Evolutionary conservation across 176 grass and related monocot species (phyloP), one percentile per base, ranked within the genome.

Genomic region (Juncus inflexus): DNA sequence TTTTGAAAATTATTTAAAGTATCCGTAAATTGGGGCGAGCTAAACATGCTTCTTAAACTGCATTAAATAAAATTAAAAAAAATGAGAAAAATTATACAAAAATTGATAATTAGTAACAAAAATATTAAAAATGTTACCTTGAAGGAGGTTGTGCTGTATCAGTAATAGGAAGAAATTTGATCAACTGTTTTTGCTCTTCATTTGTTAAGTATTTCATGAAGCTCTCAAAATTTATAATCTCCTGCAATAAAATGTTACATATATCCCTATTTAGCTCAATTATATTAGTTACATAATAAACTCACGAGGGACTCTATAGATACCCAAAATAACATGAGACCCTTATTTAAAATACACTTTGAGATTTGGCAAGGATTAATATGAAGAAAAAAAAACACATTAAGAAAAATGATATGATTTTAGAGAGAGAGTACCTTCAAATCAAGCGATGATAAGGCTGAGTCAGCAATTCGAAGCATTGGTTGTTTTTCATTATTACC

Each of bases 31-130:
- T 91, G 73, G 5, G 78, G 10, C 71, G 76, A 86, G 70, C 41
- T 78, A 60, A 91, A 86, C 87, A 91, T 80, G 42, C 58, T 78
- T 77, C 69, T 78, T 55, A 91, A 60, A 67, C 83, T 86, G 77
- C 70, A 76, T 41, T 72, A 52, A 56, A 15, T 82, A 72, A 15
- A 52, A 45, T 76, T 47, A 14, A 67, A 69, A 65, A 67, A 53
- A 52, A 42, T 40, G 15, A 43, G 15, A 40, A 76, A 1, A 28
- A 39, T n/a, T 59, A 56, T 74, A 60, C 49, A 19, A 14, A 15
- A 71, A 71, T 59, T 71, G 5, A 60, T 2, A 58, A 37, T 8
- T 7, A 60, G 12, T 71, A 59, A 59, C 15, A 4, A 42, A 38
- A 42, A 42, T 12, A 58, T 40, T 12, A 71, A 15, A 58, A 47